A percentile compares a stretch with the other conserved stretches of the same genome.
phyloP scores from a whole-genome alignment of 306 rosid species.

The Benincasa hispida region DNA sequence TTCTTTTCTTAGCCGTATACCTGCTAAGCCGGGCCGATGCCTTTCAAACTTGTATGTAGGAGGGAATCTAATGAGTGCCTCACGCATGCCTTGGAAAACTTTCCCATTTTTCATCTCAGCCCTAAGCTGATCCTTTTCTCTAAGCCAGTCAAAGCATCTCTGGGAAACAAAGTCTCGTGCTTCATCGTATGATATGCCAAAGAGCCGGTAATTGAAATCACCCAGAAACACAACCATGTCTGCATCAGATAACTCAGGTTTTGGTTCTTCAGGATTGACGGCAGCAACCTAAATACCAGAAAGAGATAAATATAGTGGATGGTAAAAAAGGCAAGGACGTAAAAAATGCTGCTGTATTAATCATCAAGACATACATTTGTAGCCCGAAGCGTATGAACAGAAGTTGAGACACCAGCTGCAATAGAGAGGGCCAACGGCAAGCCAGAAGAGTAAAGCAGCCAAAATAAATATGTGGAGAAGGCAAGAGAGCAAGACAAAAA shows the following conservation, averaged over 20 bases:
- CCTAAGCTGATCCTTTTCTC: constrained; percentile 98
- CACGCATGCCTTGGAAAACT: constrained; percentile 99
- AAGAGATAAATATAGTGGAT: constrained; percentile 4
- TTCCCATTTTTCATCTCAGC: constrained; percentile 93
- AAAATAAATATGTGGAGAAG: constrained; percentile 86
- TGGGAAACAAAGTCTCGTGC: constrained; percentile 99
- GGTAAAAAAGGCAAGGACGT: constrained; percentile 9
- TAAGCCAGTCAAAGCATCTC: constrained; percentile 99
- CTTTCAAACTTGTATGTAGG: constrained; percentile 97
- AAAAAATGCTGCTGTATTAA: not conserved
- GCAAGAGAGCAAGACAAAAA: constrained; percentile 77
- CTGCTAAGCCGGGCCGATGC: constrained; percentile 82
- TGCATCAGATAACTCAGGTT: constrained; percentile 82
- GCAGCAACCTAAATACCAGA: constrained; percentile 38
- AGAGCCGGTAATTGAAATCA: constrained; percentile 92
- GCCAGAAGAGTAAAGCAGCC: constrained; percentile 97
- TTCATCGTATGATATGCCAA: constrained; percentile 94
- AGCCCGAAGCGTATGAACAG: constrained; percentile 49
- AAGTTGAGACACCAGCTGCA: constrained; percentile 91
- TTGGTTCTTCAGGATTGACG: constrained; percentile 57
- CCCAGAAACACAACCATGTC: constrained; percentile 96
- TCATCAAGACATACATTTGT: constrained; percentile 48
- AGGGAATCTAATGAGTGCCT: constrained; percentile 85
- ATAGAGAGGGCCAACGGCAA: constrained; percentile 71
- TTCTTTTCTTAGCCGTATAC: constrained; percentile 20